Evolutionary conservation across 148 eudicot species (phyloP).

Genomic region (Chenopodium quinoa): DNA sequence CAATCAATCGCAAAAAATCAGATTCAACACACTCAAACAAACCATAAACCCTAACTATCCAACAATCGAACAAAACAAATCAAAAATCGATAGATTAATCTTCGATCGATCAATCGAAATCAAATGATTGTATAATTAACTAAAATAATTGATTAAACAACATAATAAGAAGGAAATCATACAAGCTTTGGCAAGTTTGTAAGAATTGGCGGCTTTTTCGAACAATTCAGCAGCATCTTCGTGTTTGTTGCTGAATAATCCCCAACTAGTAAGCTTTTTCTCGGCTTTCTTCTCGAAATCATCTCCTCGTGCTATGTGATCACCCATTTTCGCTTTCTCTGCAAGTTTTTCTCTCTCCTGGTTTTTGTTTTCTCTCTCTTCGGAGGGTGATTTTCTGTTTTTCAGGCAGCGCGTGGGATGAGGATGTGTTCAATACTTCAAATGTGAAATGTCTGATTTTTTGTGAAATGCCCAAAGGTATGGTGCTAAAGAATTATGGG

Average conservation of each 20-base stretch:
- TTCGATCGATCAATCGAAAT: constrained; percentile 11
- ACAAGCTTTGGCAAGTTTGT: constrained; percentile 85
- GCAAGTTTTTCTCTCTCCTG: background rate
- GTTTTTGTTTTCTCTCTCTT: constrained; percentile 15
- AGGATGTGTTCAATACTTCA: no score
- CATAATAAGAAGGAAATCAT: background rate
- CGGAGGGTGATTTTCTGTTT: background rate
- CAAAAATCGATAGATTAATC: background rate
- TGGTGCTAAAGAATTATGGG: no score
- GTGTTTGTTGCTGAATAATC: constrained; percentile 59
- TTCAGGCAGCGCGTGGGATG: background rate
- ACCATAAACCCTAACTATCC: constrained; percentile 26
- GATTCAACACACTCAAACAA: background rate
- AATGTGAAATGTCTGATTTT: no score
- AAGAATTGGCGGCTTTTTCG: constrained; percentile 78
- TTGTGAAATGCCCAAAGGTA: no score
- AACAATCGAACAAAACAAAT: background rate
- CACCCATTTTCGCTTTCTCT: constrained; percentile 21
- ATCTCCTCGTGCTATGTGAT: constrained; percentile 45
- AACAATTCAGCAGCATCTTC: constrained; percentile 83
- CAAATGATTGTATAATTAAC: background rate
- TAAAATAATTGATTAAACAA: background rate
- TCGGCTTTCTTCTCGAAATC: constrained; percentile 71
- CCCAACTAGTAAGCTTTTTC: constrained; percentile 79
- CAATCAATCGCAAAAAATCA: constrained; percentile 3